phyloP scores from a whole-genome alignment of 257 asterid genomes.

The Solanum rostratum region DNA sequence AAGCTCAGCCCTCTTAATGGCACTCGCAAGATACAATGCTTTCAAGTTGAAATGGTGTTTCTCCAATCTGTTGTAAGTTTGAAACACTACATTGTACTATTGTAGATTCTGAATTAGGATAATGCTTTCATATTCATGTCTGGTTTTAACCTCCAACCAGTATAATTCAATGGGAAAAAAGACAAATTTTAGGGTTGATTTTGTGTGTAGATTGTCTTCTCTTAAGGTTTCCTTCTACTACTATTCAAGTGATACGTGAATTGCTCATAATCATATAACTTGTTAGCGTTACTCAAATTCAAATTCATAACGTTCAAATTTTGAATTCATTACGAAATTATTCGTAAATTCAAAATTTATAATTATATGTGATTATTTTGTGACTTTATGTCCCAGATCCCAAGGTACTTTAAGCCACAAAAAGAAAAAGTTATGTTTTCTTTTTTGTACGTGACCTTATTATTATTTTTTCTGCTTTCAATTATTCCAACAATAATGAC shows the following conservation, averaged over 20 bases:
- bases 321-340: no score
- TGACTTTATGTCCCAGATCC: constrained; percentile 15
- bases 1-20: not conserved
- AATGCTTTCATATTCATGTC: not conserved
- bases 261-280: no score
- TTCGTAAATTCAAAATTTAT: not conserved
- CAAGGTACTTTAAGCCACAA: constrained; percentile 18
- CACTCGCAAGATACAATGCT: not conserved
- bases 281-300: no score
- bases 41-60: not conserved
- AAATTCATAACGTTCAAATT: no score
- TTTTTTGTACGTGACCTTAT: not conserved
- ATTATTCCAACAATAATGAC: not conserved
- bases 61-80: not conserved
- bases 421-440: constrained; percentile 6
- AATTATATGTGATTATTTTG: not conserved
- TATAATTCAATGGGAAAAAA: not conserved
- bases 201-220: not conserved
- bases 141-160: not conserved
- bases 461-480: constrained; percentile 1
- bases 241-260: not conserved
- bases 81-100: not conserved
- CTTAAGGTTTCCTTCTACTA: not conserved
- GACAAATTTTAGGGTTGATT: not conserved
- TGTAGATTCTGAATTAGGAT: not conserved